These are phyloP conservation scores for Rubia yunnanensis DNA, from an alignment of 257 asterid species.

Conservation along the genomic window DNA sequence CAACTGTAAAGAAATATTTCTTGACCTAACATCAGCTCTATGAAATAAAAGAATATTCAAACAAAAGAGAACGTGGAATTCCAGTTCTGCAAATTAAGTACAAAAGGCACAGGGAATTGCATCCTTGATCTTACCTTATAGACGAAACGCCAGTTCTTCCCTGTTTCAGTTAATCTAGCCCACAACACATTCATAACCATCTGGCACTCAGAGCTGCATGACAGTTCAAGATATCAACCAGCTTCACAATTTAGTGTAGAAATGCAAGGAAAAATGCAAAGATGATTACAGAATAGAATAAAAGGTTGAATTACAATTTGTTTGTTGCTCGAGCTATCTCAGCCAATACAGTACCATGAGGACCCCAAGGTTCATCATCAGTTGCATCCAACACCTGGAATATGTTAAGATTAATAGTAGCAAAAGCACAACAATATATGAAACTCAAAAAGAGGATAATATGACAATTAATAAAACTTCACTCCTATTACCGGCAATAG, in stretches of 20 bases:
- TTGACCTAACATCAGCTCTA: background rate
- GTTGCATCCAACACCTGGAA: slow-evolving; percentile 89
- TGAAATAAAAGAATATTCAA: slow-evolving; percentile 7
- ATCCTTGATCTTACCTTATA: slow-evolving; percentile 53
- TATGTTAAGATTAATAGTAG: slow-evolving; percentile 10
- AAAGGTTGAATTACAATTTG: slow-evolving; percentile 47
- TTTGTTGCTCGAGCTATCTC: slow-evolving; percentile 91
- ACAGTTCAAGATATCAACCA: slow-evolving; percentile 30
- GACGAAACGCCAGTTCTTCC: slow-evolving; percentile 80
- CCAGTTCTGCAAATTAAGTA: background rate
- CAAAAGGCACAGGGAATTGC: background rate
- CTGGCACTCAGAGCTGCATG: slow-evolving; percentile 79
- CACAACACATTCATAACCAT: slow-evolving; percentile 85
- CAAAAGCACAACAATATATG: slow-evolving; percentile 3
- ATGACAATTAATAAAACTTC: background rate
- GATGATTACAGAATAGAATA: slow-evolving; percentile 3
- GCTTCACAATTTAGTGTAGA: background rate
- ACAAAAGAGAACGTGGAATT: slow-evolving; percentile 4
- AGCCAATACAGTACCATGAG: slow-evolving; percentile 91
- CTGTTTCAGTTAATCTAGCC: slow-evolving; percentile 80
- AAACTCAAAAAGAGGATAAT: background rate
- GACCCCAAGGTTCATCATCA: slow-evolving; percentile 98
- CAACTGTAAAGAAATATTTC: background rate
- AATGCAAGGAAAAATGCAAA: slow-evolving; percentile 12
- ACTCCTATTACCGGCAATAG: background rate